Evolutionary conservation across 768 basidiomycete species (phyloP).

Genomic region (Multifurca ochricompacta): DNA sequence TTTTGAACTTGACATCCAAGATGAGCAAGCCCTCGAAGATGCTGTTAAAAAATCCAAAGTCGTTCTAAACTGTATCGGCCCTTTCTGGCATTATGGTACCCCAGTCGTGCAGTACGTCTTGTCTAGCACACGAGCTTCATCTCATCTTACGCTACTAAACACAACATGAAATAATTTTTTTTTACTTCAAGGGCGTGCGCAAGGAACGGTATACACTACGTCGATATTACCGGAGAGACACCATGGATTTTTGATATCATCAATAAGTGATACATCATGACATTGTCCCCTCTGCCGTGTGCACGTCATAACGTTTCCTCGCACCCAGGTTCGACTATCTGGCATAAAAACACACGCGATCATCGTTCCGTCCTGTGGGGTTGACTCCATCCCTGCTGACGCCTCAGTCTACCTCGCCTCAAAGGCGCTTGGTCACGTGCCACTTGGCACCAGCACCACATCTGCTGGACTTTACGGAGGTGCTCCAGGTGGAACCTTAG

Average conservation of each 20-base stretch:
- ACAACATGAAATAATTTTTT: not conserved
- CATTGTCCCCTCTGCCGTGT: not conserved
- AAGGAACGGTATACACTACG: slow-evolving; percentile 67
- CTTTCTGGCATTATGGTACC: slow-evolving; percentile 66
- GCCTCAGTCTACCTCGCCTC: slow-evolving; percentile 59
- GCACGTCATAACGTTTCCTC: slow-evolving; percentile 4
- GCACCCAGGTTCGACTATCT: slow-evolving; percentile 58
- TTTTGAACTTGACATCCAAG: slow-evolving; percentile 54
- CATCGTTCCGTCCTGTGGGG: slow-evolving; percentile 72
- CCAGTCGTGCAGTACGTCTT: slow-evolving; percentile 54
- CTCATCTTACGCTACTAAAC: too few species aligned
- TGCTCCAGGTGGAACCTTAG: slow-evolving; percentile 59
- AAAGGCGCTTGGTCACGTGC: slow-evolving; percentile 48
- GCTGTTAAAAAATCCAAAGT: slow-evolving; percentile 53
- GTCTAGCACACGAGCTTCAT: too few species aligned
- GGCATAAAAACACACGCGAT: slow-evolving; percentile 66
- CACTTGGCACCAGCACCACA: slow-evolving; percentile 50
- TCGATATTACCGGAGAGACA: slow-evolving; percentile 75
- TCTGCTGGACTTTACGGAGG: slow-evolving; percentile 42
- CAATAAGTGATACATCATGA: slow-evolving; percentile 37
- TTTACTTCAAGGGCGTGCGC: slow-evolving; percentile 53
- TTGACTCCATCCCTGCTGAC: slow-evolving; percentile 77
- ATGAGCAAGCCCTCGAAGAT: slow-evolving; percentile 43
- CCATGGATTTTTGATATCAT: slow-evolving; percentile 62
- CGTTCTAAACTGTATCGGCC: slow-evolving; percentile 72